These are phyloP conservation scores for Claviceps cyperi DNA, from an alignment of 2,329 filamentous ascomycete genomes.

Conservation along the genomic window DNA sequence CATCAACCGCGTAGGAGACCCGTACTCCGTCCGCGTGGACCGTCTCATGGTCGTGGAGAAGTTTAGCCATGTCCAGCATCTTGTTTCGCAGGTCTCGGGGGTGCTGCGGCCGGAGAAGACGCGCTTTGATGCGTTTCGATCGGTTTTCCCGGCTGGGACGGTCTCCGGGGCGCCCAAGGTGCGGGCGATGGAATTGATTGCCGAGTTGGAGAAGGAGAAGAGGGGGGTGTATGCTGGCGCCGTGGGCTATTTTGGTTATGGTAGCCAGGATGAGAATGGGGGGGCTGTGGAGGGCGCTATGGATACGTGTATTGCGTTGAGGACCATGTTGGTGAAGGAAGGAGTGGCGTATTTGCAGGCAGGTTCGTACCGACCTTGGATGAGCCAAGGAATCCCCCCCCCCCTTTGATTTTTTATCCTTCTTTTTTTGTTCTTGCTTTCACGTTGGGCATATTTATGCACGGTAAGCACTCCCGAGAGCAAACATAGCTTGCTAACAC, in stretches of 20 bases:
- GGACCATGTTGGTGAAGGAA: constrained; percentile 91
- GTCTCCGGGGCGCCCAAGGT: constrained; percentile 94
- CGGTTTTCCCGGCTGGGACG: constrained; percentile 93
- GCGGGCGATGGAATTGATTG: constrained; percentile 91
- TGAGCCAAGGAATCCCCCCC: too few relatives aligned
- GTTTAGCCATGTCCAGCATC: constrained; percentile 94
- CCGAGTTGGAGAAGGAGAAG: constrained; percentile 87
- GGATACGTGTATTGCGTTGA: constrained; percentile 69
- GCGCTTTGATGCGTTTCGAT: constrained; percentile 87
- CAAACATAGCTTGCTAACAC: neutral
- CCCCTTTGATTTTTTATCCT: too few relatives aligned
- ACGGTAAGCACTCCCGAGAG: neutral
- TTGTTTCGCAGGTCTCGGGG: constrained; percentile 90
- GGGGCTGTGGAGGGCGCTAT: constrained; percentile 63
- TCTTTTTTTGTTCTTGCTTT: too few relatives aligned
- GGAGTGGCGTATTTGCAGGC: constrained; percentile 81
- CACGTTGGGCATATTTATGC: neutral
- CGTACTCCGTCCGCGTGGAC: constrained; percentile 78
- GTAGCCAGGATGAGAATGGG: constrained; percentile 50
- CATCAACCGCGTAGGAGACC: constrained; percentile 89
- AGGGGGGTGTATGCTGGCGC: constrained; percentile 90
- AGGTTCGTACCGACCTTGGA: constrained; percentile 24
- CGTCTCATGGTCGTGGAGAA: constrained; percentile 85
- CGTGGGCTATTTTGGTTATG: constrained; percentile 92
- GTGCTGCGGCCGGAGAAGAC: constrained; percentile 72